phyloP scores from a whole-genome alignment of 306 rosid species.

The Sicyos baderoa region DNA sequence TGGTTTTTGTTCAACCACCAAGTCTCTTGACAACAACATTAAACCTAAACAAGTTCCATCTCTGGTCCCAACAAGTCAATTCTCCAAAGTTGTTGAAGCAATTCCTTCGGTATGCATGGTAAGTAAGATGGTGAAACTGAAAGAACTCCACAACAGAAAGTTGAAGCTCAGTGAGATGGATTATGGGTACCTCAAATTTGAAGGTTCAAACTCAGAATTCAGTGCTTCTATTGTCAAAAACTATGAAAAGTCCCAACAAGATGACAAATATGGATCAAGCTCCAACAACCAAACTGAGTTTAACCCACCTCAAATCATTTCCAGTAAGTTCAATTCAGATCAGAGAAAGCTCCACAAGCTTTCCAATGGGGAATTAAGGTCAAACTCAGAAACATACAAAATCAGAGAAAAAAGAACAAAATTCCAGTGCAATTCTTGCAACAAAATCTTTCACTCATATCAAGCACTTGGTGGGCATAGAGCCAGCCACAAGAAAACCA shows the following conservation, averaged over 20 bases:
- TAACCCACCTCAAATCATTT: slow-evolving; percentile 26
- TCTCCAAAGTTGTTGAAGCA: slow-evolving; percentile 21
- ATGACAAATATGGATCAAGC: slow-evolving; percentile 24
- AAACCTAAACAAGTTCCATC: slow-evolving; percentile 26
- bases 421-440: slow-evolving; percentile 71
- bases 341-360: slow-evolving; percentile 32
- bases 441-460: slow-evolving; percentile 63
- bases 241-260: slow-evolving; percentile 16
- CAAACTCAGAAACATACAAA: slow-evolving; percentile 36
- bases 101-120: slow-evolving; percentile 6
- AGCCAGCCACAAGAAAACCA: slow-evolving; percentile 74
- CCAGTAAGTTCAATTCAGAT: slow-evolving; percentile 31
- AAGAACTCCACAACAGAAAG: slow-evolving; percentile 25
- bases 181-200: slow-evolving; percentile 24
- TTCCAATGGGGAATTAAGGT: slow-evolving; percentile 22
- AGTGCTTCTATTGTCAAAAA: slow-evolving; percentile 14
- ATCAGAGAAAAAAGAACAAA: slow-evolving; percentile 42
- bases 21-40: too few species aligned
- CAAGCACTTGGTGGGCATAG: slow-evolving; percentile 97
- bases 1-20: slow-evolving; percentile 32
- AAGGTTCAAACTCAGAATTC: slow-evolving; percentile 24
- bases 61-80: slow-evolving; percentile 26
- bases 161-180: background rate
- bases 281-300: slow-evolving; percentile 22
- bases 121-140: slow-evolving; percentile 16